Percentiles rank a stretch among this genome's conserved stretches.
phyloP scores from a whole-genome alignment of 1,139 yeast genomes.

The Candida albicans region DNA sequence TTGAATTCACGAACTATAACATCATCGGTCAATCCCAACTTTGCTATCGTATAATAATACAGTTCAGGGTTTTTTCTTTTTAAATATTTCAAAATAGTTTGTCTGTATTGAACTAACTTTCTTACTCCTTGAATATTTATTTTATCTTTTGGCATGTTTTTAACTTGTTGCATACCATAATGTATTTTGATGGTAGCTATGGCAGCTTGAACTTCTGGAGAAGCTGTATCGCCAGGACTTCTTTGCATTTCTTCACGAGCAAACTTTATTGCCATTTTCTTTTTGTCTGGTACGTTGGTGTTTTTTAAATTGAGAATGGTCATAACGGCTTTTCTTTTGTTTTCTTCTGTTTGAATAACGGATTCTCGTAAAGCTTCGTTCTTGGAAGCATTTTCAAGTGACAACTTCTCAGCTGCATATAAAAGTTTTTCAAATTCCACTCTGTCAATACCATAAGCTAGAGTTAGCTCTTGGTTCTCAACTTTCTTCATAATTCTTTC shows the following conservation, averaged over 20 bases:
- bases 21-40: slow-evolving; percentile 83
- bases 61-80: slow-evolving; percentile 76
- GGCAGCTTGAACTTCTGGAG: slow-evolving; percentile 96
- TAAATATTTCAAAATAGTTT: slow-evolving; percentile 75
- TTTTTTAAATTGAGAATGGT: slow-evolving; percentile 77
- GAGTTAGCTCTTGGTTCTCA: slow-evolving; percentile 53
- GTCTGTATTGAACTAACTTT: slow-evolving; percentile 86
- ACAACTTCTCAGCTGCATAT: slow-evolving; percentile 67
- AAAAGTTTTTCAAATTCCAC: slow-evolving; percentile 73
- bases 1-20: slow-evolving; percentile 78
- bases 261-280: slow-evolving; percentile 57
- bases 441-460: slow-evolving; percentile 59
- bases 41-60: slow-evolving; percentile 83
- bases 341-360: slow-evolving; percentile 46
- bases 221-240: slow-evolving; percentile 88
- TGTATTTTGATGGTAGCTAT: slow-evolving; percentile 79
- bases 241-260: slow-evolving; percentile 82
- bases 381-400: slow-evolving; percentile 26
- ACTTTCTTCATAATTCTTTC: slow-evolving; percentile 65
- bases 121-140: slow-evolving; percentile 68
- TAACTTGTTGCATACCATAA: slow-evolving; percentile 73
- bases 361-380: slow-evolving; percentile 46
- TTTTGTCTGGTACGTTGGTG: slow-evolving; percentile 58
- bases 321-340: slow-evolving; percentile 65
- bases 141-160: slow-evolving; percentile 71